phyloP scores from a whole-genome alignment of 164 flowering plant genomes.

The Buxus sempervirens region DNA sequence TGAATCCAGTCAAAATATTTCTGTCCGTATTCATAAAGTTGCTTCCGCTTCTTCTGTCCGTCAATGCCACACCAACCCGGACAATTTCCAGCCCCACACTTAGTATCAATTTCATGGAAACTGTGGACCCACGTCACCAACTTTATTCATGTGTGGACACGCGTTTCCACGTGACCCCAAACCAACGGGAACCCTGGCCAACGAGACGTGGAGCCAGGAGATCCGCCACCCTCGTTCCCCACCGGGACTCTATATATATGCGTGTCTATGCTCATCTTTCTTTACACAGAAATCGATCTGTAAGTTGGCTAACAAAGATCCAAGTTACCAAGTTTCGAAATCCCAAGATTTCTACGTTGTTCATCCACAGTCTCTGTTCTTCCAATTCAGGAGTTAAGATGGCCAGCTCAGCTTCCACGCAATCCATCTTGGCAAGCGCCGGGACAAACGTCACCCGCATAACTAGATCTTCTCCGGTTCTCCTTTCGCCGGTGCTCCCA shows the following conservation, averaged over 20 bases:
- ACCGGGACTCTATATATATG: constrained; percentile 1
- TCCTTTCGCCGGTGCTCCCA: background rate
- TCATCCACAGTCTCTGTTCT: background rate
- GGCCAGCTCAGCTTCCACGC: constrained; percentile 29
- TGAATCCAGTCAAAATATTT: too few species aligned
- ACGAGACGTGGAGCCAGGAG: constrained; percentile 13
- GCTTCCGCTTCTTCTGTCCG: too few species aligned
- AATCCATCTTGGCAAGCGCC: constrained; percentile 19
- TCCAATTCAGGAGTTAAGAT: constrained; percentile 5
- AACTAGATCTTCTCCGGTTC: background rate
- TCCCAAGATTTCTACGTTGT: background rate
- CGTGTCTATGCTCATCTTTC: background rate
- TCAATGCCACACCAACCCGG: too few species aligned
- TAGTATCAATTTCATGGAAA: too few species aligned
- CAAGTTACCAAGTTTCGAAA: background rate
- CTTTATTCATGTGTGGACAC: background rate
- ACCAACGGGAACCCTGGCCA: background rate
- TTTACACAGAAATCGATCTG: too few species aligned
- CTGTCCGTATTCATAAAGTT: too few species aligned
- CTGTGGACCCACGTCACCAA: background rate
- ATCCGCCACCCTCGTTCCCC: constrained; percentile 5
- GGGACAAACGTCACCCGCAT: background rate
- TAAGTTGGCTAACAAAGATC: background rate
- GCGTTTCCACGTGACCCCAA: constrained; percentile 11
- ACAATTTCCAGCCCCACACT: too few species aligned